These are phyloP conservation scores for Cenococcum geophilum DNA, from an alignment of 495 filamentous ascomycete species.

Conservation along the genomic window DNA sequence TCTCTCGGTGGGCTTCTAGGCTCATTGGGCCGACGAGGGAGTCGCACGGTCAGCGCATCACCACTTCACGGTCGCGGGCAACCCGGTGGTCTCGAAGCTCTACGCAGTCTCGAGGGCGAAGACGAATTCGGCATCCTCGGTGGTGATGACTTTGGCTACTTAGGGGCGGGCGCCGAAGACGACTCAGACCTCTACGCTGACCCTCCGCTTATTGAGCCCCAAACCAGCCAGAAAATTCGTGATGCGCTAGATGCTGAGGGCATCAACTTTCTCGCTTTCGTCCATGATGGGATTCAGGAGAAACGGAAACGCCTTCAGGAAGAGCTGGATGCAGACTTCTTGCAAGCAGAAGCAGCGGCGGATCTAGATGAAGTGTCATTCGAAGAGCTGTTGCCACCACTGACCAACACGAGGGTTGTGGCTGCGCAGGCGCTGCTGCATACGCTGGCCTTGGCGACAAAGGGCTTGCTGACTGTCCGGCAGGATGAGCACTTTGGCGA, in stretches of 20 bases:
- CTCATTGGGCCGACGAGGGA: constrained; percentile 36
- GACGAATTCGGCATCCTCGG: constrained; percentile 18
- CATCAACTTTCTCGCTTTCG: constrained; percentile 55
- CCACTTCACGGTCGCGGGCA: constrained; percentile 53
- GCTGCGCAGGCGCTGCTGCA: constrained; percentile 71
- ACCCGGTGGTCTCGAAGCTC: constrained; percentile 43
- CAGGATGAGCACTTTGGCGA: constrained; percentile 47
- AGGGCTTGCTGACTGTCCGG: constrained; percentile 49
- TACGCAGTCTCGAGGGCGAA: constrained; percentile 39
- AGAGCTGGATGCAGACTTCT: constrained; percentile 34
- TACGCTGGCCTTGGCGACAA: constrained; percentile 62
- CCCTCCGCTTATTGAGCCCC: not conserved
- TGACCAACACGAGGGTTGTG: constrained; percentile 49
- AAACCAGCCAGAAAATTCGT: constrained; percentile 21
- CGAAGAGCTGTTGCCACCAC: constrained; percentile 53
- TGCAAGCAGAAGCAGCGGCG: constrained; percentile 37
- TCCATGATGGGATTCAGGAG: constrained; percentile 40
- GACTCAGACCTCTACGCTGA: constrained; percentile 22
- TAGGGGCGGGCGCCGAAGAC: not conserved
- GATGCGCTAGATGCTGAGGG: constrained; percentile 53
- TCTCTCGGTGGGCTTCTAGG: constrained; percentile 34
- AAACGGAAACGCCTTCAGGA: constrained; percentile 36
- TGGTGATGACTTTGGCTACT: constrained; percentile 14
- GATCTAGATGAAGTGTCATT: constrained; percentile 46
- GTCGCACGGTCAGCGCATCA: constrained; percentile 53